Conservation (phyloP, 495 filamentous ascomycete species). For the Penicillium crystallinum region DNA sequence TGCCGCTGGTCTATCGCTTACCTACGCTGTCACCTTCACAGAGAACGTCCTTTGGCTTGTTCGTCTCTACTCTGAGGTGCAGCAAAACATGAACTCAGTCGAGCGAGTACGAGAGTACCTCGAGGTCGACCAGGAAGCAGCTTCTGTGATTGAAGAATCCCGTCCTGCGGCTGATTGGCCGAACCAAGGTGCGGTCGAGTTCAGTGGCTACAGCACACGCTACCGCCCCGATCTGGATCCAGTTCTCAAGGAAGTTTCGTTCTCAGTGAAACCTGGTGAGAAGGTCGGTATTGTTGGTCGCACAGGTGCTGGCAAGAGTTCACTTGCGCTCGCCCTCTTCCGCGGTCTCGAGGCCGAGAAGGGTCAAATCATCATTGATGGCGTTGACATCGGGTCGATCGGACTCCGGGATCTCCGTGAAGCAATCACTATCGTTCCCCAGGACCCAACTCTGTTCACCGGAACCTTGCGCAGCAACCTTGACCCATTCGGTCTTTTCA, state of each 20-base stretch:
- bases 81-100: constrained; percentile 99
- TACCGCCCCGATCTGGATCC: constrained; percentile 84
- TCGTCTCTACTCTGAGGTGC: constrained; percentile 87
- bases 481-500: constrained; percentile 89
- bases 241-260: constrained; percentile 76
- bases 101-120: constrained; percentile 97
- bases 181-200: constrained; percentile 76
- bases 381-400: constrained; percentile 79
- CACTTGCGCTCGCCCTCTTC: constrained; percentile 92
- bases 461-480: constrained; percentile 94
- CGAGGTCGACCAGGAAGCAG: constrained; percentile 91
- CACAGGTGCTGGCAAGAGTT: constrained; percentile 96
- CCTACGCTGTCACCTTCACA: constrained; percentile 97
- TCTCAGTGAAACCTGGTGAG: constrained; percentile 80
- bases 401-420: constrained; percentile 88
- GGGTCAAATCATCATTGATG: constrained; percentile 87
- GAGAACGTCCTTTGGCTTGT: constrained; percentile 98
- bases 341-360: constrained; percentile 89
- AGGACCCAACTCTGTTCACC: constrained; percentile 95
- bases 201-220: constrained; percentile 79
- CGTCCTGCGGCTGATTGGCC: constrained; percentile 80
- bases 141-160: constrained; percentile 68
- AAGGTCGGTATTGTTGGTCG: constrained; percentile 96
- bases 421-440: constrained; percentile 94
- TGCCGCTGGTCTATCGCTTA: constrained; percentile 89